Conservation (phyloP, 495 filamentous ascomycete genomes). For the Xylona heveae region DNA sequence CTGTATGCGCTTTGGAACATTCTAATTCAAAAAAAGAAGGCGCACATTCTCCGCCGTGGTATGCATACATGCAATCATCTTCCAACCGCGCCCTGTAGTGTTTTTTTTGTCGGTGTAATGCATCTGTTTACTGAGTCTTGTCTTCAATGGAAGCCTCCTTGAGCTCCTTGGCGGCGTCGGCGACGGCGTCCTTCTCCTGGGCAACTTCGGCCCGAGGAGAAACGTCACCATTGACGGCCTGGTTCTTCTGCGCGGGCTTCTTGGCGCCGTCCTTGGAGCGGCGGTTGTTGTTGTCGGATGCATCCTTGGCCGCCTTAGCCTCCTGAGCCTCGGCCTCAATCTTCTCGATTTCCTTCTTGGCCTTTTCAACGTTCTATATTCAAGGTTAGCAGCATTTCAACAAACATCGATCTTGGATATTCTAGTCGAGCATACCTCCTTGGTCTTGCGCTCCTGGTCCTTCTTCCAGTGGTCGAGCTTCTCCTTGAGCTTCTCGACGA, state of each 20-base stretch:
- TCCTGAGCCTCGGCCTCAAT: conserved; percentile 31
- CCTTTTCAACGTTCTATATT: conserved; percentile 49
- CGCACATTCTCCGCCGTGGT: too few species aligned
- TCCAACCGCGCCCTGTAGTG: too few species aligned
- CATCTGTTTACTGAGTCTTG: conserved; percentile 8
- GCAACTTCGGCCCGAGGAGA: conserved; percentile 27
- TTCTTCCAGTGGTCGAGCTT: conserved; percentile 89
- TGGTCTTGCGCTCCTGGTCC: conserved; percentile 78
- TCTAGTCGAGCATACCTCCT: conserved; percentile 40
- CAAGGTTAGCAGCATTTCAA: conserved; percentile 3
- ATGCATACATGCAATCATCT: too few species aligned
- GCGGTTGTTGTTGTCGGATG: neutral
- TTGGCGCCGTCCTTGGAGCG: conserved; percentile 9
- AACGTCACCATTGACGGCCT: conserved; percentile 27
- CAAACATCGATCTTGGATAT: neutral
- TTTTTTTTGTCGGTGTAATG: too few species aligned
- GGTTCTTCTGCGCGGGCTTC: conserved; percentile 28
- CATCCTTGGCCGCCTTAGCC: conserved; percentile 5
- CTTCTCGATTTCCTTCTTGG: conserved; percentile 42
- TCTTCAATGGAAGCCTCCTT: conserved; percentile 38
- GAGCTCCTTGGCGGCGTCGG: conserved; percentile 34
- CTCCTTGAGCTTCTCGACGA: conserved; percentile 68
- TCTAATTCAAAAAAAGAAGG: too few species aligned
- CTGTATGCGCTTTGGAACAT: too few species aligned
- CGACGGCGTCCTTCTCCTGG: conserved; percentile 35